Evolutionary conservation across 2,329 filamentous ascomycete genomes (phyloP).

Genomic region (Ilyonectria sp.): DNA sequence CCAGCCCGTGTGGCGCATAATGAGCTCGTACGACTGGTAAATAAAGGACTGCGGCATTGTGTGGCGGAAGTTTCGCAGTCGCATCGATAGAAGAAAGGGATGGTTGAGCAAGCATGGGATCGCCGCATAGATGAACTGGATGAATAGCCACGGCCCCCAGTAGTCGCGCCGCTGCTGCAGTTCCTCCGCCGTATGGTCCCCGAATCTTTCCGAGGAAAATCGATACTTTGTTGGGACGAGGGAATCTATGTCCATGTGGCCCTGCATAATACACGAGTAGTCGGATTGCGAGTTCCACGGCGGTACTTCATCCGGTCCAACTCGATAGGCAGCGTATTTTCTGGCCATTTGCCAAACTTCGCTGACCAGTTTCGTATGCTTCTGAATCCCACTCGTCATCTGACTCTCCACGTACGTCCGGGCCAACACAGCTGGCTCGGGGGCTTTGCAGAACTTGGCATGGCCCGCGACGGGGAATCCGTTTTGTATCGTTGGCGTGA

Average conservation of each 20-base stretch:
- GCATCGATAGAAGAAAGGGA: conserved; percentile 65
- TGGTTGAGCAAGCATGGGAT: conserved; percentile 69
- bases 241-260: conserved; percentile 68
- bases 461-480: background rate
- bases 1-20: conserved; percentile 66
- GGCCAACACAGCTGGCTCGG: background rate
- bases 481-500: background rate
- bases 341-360: conserved; percentile 64
- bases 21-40: conserved; percentile 67
- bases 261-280: conserved; percentile 64
- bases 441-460: background rate
- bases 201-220: conserved; percentile 63
- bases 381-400: background rate
- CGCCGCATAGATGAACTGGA: conserved; percentile 67
- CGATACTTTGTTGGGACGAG: conserved; percentile 65
- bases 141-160: conserved; percentile 68
- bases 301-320: conserved; percentile 57
- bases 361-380: conserved; percentile 49
- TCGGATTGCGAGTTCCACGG: conserved; percentile 65
- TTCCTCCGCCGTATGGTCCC: conserved; percentile 57
- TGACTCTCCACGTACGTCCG: background rate
- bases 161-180: conserved; percentile 63
- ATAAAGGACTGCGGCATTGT: conserved; percentile 69
- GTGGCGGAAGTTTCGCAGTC: conserved; percentile 65
- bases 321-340: conserved; percentile 61